Percentiles rank a stretch among this genome's conserved stretches.
Evolutionary conservation across 1,139 yeast species (phyloP).

Genomic region (Suhomyces bokatorum): DNA sequence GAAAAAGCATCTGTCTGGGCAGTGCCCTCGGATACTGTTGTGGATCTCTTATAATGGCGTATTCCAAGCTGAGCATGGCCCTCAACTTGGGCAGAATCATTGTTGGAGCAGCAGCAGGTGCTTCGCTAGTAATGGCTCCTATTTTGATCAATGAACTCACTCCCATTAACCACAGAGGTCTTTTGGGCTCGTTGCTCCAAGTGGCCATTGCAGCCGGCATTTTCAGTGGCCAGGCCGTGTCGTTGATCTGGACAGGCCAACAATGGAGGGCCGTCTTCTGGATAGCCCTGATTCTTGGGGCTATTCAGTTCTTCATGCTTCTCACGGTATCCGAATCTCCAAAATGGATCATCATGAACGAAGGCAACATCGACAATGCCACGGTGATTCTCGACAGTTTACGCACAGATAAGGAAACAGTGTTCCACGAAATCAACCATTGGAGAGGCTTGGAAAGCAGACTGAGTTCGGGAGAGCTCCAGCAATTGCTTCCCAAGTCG

Average conservation of each 20-base stretch:
- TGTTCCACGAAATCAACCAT: conserved; percentile 37
- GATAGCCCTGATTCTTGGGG: conserved; percentile 27
- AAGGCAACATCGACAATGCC: conserved; percentile 32
- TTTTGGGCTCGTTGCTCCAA: conserved; percentile 39
- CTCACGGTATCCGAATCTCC: conserved; percentile 41
- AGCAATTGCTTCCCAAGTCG: conserved; percentile 3
- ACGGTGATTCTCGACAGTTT: conserved; percentile 28
- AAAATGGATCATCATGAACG: conserved; percentile 38
- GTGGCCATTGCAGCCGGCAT: conserved; percentile 40
- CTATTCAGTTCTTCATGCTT: conserved; percentile 31
- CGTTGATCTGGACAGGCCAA: conserved; percentile 35
- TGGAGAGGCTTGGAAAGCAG: conserved; percentile 28
- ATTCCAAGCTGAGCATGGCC: conserved; percentile 21
- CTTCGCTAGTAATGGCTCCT: conserved; percentile 40
- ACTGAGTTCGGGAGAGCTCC: conserved; percentile 4
- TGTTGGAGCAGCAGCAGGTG: conserved; percentile 42
- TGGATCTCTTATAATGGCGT: conserved; percentile 32
- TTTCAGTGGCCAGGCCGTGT: conserved; percentile 33
- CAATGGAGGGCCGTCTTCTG: conserved; percentile 39
- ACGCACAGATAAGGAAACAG: conserved; percentile 32
- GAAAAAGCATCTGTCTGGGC: conserved; percentile 26
- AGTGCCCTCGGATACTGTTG: conserved; percentile 26
- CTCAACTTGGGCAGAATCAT: conserved; percentile 33
- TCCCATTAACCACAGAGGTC: conserved; percentile 41
- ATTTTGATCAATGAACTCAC: conserved; percentile 40